A percentile compares a stretch with the other conserved stretches of the same genome.
These are phyloP conservation scores for Boeremia lycopersici DNA, from an alignment of 2,329 filamentous ascomycete genomes.

Conservation along the genomic window DNA sequence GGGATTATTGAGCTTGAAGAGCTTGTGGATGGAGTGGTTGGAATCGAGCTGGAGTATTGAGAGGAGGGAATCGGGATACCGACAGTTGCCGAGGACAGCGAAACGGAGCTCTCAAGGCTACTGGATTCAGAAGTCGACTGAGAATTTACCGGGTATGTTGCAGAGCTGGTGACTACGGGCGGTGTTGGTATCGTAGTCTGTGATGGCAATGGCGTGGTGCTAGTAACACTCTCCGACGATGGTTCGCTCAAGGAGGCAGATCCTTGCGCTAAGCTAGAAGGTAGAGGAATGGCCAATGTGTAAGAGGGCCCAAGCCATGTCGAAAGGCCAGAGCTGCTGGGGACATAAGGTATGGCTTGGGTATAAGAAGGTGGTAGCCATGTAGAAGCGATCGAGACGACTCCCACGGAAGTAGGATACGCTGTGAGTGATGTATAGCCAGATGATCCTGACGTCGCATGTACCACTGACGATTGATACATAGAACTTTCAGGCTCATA, in stretches of 20 bases:
- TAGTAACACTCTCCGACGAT: background rate
- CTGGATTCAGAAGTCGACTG: background rate
- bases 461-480: background rate
- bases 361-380: constrained; percentile 14
- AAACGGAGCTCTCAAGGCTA: background rate
- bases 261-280: background rate
- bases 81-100: background rate
- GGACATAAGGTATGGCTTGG: constrained; percentile 4
- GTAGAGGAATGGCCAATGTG: constrained; percentile 5
- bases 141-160: background rate
- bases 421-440: background rate
- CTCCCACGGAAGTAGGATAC: background rate
- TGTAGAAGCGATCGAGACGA: constrained; percentile 12
- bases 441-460: background rate
- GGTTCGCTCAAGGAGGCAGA: background rate
- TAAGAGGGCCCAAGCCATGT: constrained; percentile 11
- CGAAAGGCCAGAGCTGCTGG: background rate
- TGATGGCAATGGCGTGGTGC: background rate
- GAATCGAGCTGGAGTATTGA: background rate
- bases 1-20: background rate
- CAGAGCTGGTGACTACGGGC: background rate
- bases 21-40: background rate
- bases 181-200: background rate
- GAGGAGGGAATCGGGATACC: background rate
- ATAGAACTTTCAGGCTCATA: background rate